Conservation (phyloP, 257 asterid species). For the Solanum bukasovii region DNA sequence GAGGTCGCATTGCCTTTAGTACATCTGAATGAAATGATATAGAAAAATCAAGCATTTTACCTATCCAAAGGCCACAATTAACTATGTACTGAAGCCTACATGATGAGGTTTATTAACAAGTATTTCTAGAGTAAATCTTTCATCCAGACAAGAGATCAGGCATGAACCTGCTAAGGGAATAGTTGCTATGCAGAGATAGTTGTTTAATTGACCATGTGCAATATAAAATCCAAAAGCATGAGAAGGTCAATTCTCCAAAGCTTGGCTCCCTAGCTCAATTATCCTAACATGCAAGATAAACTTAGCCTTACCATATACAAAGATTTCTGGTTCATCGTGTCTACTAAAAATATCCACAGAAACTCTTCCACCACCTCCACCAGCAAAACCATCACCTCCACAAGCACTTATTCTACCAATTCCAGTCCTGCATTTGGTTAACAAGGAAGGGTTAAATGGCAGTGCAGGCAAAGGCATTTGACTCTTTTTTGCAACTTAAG, state of each 20-base stretch:
- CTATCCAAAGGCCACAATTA: background rate
- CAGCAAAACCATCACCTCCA: conserved; percentile 93
- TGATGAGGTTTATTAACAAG: background rate
- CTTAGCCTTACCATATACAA: conserved; percentile 55
- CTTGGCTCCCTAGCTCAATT: background rate
- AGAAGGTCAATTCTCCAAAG: background rate
- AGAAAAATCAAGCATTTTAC: background rate
- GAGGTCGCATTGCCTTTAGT: conserved; percentile 13
- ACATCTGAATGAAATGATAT: background rate
- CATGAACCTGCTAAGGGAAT: background rate
- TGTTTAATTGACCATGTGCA: background rate
- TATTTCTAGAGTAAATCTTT: background rate
- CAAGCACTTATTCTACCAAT: conserved; percentile 76
- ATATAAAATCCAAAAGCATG: background rate
- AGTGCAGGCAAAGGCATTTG: background rate
- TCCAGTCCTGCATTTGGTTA: conserved; percentile 77
- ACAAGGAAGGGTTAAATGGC: conserved; percentile 1
- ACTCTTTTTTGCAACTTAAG: background rate
- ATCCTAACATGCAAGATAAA: background rate
- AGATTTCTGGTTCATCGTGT: conserved; percentile 79
- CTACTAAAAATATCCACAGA: conserved; percentile 88
- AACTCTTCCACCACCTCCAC: conserved; percentile 98
- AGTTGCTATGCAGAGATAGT: background rate
- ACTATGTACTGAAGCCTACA: background rate
- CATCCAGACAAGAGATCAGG: background rate